Evolutionary conservation across 2,329 filamentous ascomycete genomes (phyloP), one percentile per base, ranked within the genome.

Genomic region (Arthroderma uncinatum): DNA sequence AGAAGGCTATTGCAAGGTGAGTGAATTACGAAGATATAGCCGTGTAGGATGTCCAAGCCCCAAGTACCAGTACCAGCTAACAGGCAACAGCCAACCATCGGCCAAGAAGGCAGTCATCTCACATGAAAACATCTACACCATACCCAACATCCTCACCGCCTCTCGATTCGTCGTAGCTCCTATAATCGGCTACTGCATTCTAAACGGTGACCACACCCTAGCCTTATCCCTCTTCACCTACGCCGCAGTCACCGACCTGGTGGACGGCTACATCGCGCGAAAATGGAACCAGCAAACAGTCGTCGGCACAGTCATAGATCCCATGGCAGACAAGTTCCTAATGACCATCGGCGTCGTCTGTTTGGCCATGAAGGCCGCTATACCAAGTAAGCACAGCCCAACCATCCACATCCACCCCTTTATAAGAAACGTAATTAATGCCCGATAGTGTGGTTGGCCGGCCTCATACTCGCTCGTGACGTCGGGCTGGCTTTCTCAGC

Each of bases 271-370:
- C 80, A 93, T 98, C 65, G 93, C 93, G 25, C 82, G 93, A 40
- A 81, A 79, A 59, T 97, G 87, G 83, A 86, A 92, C 54, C 79
- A 89, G 58, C 87, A 93, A 71, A 97, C 93, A 0, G 92, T 98
- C 1, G 89, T 97, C 8, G 93, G 93, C 56, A 94, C 89, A 56
- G 83, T 98, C 30, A 89, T 98, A 61, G 91, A 95, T 67, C 93
- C 93, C 4, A 93, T 96, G 87, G 93, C 93, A 2, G 93, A 98
- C 73, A 98, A 98, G 75, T 81, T 83, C 7, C 80, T 98, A 62
- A 97, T 98, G 93, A 96, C 92, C 0, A 83, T 95, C 58, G 73
- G 95, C 65, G 94, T 92, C 0, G 84, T 92, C 10, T 90, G 87
- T 62, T 74, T 97, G 47, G 90, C 91, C 2, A 78, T 86, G 61